Conservation (phyloP, 257 asterid genomes). For the Gentiana dahurica region DNA sequence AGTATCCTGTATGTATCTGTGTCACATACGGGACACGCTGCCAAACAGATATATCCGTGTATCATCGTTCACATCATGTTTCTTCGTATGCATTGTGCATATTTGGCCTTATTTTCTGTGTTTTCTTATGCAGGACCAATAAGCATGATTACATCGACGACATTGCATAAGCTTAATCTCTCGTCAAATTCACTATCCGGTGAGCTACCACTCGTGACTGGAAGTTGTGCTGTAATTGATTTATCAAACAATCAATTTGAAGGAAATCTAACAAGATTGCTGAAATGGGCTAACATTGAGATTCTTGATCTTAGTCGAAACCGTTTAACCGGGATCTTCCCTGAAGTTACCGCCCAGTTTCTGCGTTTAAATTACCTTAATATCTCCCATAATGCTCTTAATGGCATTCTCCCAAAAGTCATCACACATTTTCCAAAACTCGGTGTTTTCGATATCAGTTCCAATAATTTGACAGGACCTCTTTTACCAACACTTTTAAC, state of each 20-base stretch:
- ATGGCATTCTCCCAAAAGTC: constrained; percentile 57
- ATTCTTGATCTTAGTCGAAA: constrained; percentile 80
- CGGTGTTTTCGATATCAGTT: constrained; percentile 66
- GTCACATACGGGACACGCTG: too few species aligned
- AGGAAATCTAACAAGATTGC: constrained; percentile 57
- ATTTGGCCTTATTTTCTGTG: neutral
- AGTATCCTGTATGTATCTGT: too few species aligned
- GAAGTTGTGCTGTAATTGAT: constrained; percentile 67
- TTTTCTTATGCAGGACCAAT: constrained; percentile 40
- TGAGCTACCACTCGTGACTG: constrained; percentile 71
- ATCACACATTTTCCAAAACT: constrained; percentile 59
- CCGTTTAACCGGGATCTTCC: constrained; percentile 48
- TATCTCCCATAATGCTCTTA: constrained; percentile 56
- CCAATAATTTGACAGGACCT: constrained; percentile 64
- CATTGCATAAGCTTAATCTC: constrained; percentile 57
- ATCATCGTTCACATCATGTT: too few species aligned
- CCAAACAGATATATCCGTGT: too few species aligned
- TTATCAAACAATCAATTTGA: constrained; percentile 63
- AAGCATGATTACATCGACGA: constrained; percentile 76
- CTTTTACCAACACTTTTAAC: constrained; percentile 47
- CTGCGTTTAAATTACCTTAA: constrained; percentile 68
- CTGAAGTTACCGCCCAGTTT: constrained; percentile 71
- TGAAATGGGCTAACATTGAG: constrained; percentile 84
- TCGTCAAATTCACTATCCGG: constrained; percentile 78
- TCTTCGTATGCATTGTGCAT: neutral